Conservation (phyloP, 2,329 filamentous ascomycete genomes). For the Fusarium secorum region DNA sequence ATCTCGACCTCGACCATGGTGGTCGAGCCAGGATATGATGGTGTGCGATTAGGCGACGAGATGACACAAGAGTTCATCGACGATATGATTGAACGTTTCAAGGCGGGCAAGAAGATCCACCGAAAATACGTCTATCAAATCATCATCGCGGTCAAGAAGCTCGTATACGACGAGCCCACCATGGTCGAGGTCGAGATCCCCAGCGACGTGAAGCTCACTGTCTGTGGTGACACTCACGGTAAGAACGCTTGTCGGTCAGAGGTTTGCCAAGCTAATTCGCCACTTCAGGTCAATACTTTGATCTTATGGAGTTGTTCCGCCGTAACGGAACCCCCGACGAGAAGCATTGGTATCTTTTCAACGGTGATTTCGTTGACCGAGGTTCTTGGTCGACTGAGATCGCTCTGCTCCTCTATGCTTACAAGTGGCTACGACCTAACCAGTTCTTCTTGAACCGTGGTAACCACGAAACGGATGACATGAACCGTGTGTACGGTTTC, state of each 20-base stretch:
- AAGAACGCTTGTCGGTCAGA: slow-evolving; percentile 43
- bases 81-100: slow-evolving; percentile 97
- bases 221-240: slow-evolving; percentile 98
- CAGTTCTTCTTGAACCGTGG: slow-evolving; percentile 95
- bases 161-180: slow-evolving; percentile 91
- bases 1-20: too few species aligned
- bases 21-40: slow-evolving; percentile 87
- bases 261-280: slow-evolving; percentile 33
- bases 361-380: slow-evolving; percentile 97
- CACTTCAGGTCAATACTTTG: slow-evolving; percentile 86
- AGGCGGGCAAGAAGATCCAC: slow-evolving; percentile 92
- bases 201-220: slow-evolving; percentile 80
- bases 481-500: slow-evolving; percentile 98
- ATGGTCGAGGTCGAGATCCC: slow-evolving; percentile 94
- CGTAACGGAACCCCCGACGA: slow-evolving; percentile 86
- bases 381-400: slow-evolving; percentile 99
- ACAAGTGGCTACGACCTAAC: slow-evolving; percentile 92
- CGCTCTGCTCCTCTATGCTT: slow-evolving; percentile 89
- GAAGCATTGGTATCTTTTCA: slow-evolving; percentile 94
- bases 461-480: slow-evolving; percentile 98
- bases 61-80: slow-evolving; percentile 98
- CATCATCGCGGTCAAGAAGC: slow-evolving; percentile 84
- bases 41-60: slow-evolving; percentile 75
- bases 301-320: slow-evolving; percentile 94
- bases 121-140: slow-evolving; percentile 99